Percentiles rank a stretch among this genome's conserved stretches.
Conservation (phyloP, 495 filamentous ascomycete species). For the Penicillium lividum region DNA sequence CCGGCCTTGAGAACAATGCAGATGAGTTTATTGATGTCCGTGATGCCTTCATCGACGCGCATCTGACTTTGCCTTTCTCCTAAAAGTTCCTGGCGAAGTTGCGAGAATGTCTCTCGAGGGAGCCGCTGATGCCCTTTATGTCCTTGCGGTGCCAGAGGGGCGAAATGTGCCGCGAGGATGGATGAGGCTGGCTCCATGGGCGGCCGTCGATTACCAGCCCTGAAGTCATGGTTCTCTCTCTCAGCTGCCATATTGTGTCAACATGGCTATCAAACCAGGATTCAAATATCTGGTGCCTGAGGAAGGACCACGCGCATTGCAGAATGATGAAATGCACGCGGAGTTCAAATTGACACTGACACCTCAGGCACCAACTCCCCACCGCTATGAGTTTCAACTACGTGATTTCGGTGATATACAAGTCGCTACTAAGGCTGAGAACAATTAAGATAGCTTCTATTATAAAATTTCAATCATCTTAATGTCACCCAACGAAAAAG, state of each 20-base stretch:
- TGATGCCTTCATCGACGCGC: constrained; percentile 61
- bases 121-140: constrained; percentile 40
- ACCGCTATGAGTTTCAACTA: background rate
- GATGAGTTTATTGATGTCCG: constrained; percentile 79
- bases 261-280: constrained; percentile 21
- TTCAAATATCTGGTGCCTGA: background rate
- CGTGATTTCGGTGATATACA: background rate
- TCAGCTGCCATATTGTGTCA: constrained; percentile 29
- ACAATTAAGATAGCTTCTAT: background rate
- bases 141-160: constrained; percentile 44
- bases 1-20: constrained; percentile 81
- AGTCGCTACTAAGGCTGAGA: background rate
- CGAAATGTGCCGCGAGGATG: constrained; percentile 68
- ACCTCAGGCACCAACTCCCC: constrained; percentile 27
- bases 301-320: constrained; percentile 6
- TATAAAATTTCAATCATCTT: background rate
- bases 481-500: background rate
- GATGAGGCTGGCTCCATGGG: constrained; percentile 57
- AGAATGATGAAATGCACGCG: constrained; percentile 10
- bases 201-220: constrained; percentile 23
- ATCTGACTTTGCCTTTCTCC: constrained; percentile 42
- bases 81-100: constrained; percentile 66
- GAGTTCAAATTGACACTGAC: constrained; percentile 21
- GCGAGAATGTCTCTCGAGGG: constrained; percentile 58
- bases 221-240: constrained; percentile 20